Conservation (phyloP, 495 filamentous ascomycete genomes). For the Aspergillus cristatus region DNA sequence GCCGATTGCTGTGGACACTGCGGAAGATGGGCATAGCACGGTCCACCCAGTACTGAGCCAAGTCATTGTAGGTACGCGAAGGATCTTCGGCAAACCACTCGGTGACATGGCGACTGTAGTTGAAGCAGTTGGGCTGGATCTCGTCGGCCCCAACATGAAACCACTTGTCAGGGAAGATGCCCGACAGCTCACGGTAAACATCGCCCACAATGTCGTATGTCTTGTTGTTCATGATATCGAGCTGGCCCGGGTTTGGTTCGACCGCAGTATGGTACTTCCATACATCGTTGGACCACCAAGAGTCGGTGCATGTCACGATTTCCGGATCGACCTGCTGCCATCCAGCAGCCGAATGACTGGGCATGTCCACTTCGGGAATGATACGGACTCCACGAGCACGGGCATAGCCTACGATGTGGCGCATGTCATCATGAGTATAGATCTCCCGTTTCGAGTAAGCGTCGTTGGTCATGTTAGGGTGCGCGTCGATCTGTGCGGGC, state of each 20-base stretch:
- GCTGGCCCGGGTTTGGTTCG: slow-evolving; percentile 47
- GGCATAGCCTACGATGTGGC: slow-evolving; percentile 36
- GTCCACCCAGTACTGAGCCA: slow-evolving; percentile 48
- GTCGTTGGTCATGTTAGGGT: slow-evolving; percentile 46
- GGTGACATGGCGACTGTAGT: slow-evolving; percentile 37
- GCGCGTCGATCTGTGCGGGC: slow-evolving; percentile 38
- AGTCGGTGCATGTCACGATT: slow-evolving; percentile 42
- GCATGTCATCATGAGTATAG: slow-evolving; percentile 29
- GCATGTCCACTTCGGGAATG: slow-evolving; percentile 45
- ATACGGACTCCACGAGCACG: slow-evolving; percentile 39
- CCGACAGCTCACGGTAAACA: slow-evolving; percentile 45
- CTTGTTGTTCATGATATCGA: slow-evolving; percentile 46
- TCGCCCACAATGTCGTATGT: slow-evolving; percentile 44
- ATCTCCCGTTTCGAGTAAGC: slow-evolving; percentile 42
- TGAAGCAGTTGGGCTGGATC: slow-evolving; percentile 44
- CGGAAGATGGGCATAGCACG: slow-evolving; percentile 45
- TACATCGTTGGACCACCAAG: slow-evolving; percentile 50
- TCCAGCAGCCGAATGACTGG: slow-evolving; percentile 40
- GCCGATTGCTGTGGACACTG: slow-evolving; percentile 25
- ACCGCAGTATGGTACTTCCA: slow-evolving; percentile 44
- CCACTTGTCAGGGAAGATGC: slow-evolving; percentile 42
- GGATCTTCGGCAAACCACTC: slow-evolving; percentile 41
- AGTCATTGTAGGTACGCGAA: slow-evolving; percentile 42
- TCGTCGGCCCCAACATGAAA: slow-evolving; percentile 51
- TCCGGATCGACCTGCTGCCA: slow-evolving; percentile 46